Evolutionary conservation across 208 protist genomes (phyloP).

Genomic region (Trypanosomatidae sp.): DNA sequence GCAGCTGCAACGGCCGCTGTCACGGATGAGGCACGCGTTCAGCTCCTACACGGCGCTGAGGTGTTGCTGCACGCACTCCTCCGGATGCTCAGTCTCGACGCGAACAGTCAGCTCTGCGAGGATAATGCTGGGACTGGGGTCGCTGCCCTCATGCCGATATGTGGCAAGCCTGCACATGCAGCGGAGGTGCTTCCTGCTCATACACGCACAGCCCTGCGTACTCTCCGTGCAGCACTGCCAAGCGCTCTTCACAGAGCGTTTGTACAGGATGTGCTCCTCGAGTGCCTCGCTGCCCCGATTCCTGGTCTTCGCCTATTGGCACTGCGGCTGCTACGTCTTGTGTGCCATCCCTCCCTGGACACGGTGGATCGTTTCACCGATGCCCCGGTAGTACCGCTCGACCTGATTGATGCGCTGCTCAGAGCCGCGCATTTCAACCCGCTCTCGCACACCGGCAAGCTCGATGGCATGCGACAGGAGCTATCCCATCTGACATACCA

Average conservation of each 20-base stretch:
- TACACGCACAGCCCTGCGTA: conserved; percentile 28
- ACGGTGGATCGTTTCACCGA: conserved; percentile 20
- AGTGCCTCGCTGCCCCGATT: conserved; percentile 61
- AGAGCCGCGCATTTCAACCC: conserved; percentile 71
- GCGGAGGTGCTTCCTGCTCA: conserved; percentile 13
- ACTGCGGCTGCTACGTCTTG: conserved; percentile 59
- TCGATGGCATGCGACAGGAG: conserved; percentile 67
- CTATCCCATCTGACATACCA: conserved; percentile 64
- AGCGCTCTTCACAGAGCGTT: conserved; percentile 40
- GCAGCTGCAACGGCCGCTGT: background rate
- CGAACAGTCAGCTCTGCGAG: conserved; percentile 12
- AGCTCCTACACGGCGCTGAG: conserved; percentile 68
- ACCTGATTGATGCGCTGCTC: conserved; percentile 36
- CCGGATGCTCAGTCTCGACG: conserved; percentile 39
- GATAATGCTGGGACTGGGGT: background rate
- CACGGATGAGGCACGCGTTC: conserved; percentile 33
- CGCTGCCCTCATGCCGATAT: background rate
- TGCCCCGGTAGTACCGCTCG: conserved; percentile 18
- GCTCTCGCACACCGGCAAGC: conserved; percentile 58
- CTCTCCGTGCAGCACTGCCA: conserved; percentile 43
- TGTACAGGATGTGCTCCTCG: conserved; percentile 62
- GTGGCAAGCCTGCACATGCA: background rate
- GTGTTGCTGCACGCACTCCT: conserved; percentile 59
- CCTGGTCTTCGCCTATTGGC: conserved; percentile 68
- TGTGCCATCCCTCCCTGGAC: conserved; percentile 43